Base-by-base conservation (phyloP, 2,329 filamentous ascomycete species). In the Biscogniauxia marginata region DNA sequence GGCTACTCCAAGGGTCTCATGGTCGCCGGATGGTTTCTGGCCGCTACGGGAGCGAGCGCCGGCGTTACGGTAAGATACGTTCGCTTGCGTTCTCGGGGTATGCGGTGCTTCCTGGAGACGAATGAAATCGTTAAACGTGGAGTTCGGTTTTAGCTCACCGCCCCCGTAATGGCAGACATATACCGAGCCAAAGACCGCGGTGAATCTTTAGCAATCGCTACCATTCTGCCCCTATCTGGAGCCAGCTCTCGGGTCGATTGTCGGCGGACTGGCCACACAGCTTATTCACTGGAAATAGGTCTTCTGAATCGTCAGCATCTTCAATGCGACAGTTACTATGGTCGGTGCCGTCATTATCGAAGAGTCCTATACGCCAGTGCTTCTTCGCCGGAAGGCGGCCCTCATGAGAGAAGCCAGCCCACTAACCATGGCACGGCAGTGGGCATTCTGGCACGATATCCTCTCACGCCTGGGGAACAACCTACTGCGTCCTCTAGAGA, bases 211-310 rank as follows among this genome's bases (percentile, higher is more conserved):
- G 71, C 72, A 19, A 67, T 75, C 30, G 69, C 71, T 8, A 54
- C 57, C 2, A 64, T 71, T 19, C 59, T 71, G 3, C 64, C 65
- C n/a, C 1, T 67, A 67, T 1, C 77, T 90, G 0, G 87, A 86
- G 0, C 87, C 86, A 0, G 86, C 86, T 0, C 73, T 89, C 1
- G 87, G 88, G 0, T 87, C 87, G 0, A 84, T 90, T 7, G 79
- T 84, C 0, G 87, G 87, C 19, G 87, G 86, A 0, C 84, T 86
- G 63, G 84, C 89, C 20, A 77, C 85, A 0, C 73, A 89, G 63
- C 75, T 80, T 59, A 81, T 83, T 2, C 80, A 79, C 4, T 90
- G 87, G 88, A 79, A 83, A 24, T 91, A 87, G 87, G 81, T 84
- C 1, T 91, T 90, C 73, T 89, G 82, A 73, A 76, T 84, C 0